Conservation (phyloP, 148 eudicot species). For the Drosera capensis region DNA sequence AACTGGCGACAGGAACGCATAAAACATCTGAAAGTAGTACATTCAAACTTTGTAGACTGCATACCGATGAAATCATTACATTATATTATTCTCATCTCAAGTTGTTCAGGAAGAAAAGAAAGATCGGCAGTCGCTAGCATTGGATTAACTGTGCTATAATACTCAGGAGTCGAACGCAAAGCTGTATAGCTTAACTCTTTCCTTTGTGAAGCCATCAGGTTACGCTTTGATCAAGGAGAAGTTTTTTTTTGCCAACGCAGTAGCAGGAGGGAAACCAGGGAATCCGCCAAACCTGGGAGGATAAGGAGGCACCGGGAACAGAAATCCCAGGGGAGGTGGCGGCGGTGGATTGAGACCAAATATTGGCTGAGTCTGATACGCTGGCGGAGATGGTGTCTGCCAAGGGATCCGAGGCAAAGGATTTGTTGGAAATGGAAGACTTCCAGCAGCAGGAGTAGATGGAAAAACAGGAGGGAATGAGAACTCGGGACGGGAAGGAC, state of each 20-base stretch:
- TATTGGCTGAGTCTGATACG: conserved; percentile 8
- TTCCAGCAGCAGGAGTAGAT: conserved; percentile 14
- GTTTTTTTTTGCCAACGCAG: neutral
- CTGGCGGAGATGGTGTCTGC: conserved; percentile 22
- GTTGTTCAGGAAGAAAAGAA: too few relatives aligned
- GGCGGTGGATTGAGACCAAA: conserved; percentile 8
- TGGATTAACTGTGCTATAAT: too few relatives aligned
- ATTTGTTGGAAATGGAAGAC: conserved; percentile 31
- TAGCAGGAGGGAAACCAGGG: neutral
- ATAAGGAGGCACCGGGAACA: conserved; percentile 6
- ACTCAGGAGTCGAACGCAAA: too few relatives aligned
- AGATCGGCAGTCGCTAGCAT: too few relatives aligned
- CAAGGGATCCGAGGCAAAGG: conserved; percentile 38
- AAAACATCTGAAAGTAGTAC: too few relatives aligned
- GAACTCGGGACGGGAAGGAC: conserved; percentile 4
- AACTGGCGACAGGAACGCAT: too few relatives aligned
- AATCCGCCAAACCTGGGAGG: neutral
- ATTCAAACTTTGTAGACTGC: too few relatives aligned
- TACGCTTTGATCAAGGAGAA: conserved; percentile 5
- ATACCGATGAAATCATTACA: too few relatives aligned
- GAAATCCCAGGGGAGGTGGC: conserved; percentile 19
- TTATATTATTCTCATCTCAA: too few relatives aligned
- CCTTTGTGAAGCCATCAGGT: too few relatives aligned
- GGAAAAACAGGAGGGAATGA: conserved; percentile 21
- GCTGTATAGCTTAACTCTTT: too few relatives aligned